Evolutionary conservation across 2,329 filamentous ascomycete species (phyloP).

Genomic region (Bipolaris oryzae): DNA sequence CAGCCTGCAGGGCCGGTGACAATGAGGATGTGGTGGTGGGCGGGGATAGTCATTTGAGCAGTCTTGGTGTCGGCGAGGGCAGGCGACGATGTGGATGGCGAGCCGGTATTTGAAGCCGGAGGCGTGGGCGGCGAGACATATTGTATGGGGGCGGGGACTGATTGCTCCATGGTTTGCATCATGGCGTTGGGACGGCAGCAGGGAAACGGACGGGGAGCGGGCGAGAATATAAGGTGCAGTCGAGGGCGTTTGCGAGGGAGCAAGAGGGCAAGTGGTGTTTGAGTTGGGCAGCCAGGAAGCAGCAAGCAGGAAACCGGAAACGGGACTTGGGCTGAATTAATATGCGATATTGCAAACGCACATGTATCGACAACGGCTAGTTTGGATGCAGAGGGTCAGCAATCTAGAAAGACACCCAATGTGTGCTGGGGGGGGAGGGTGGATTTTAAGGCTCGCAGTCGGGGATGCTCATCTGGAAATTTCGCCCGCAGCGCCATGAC

Average conservation of each 20-base stretch:
- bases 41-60: constrained; percentile 36
- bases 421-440: constrained; percentile 30
- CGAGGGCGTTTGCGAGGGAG: constrained; percentile 5
- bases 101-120: constrained; percentile 35
- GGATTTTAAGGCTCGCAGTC: constrained; percentile 26
- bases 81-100: constrained; percentile 30
- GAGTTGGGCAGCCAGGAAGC: constrained; percentile 20
- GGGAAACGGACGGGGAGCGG: constrained; percentile 4
- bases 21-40: constrained; percentile 57
- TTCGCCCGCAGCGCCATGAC: constrained; percentile 33
- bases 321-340: constrained; percentile 18
- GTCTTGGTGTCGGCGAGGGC: constrained; percentile 23
- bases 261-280: neutral
- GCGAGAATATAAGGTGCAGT: constrained; percentile 6
- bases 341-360: constrained; percentile 36
- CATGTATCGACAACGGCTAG: constrained; percentile 25
- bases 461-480: constrained; percentile 27
- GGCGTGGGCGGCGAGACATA: constrained; percentile 41
- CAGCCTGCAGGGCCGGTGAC: constrained; percentile 61
- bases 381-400: constrained; percentile 28
- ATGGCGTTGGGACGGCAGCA: constrained; percentile 26
- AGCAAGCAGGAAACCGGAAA: neutral
- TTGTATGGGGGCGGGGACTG: constrained; percentile 34
- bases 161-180: constrained; percentile 44
- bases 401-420: constrained; percentile 22